phyloP scores from a whole-genome alignment of 352 stramenopile species.

The Globisporangium carolinianum region DNA sequence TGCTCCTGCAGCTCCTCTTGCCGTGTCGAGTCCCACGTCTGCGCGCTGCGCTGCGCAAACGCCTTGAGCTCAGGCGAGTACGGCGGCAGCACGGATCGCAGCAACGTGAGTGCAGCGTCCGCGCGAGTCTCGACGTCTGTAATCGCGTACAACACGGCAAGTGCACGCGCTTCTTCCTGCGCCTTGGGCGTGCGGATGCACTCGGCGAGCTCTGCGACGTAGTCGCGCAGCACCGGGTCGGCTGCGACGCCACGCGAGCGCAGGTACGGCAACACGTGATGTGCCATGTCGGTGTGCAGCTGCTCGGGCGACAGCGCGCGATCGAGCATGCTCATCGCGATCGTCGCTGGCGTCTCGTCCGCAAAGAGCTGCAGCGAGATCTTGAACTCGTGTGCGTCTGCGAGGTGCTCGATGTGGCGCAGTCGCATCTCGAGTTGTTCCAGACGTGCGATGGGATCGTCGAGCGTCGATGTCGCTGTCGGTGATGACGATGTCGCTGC shows the following conservation, averaged over 20 bases:
- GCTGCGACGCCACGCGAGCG: slow-evolving; percentile 23
- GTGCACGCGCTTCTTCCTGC: slow-evolving; percentile 19
- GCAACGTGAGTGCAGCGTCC: slow-evolving; percentile 23
- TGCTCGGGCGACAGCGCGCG: slow-evolving; percentile 28
- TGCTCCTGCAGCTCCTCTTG: slow-evolving; percentile 54
- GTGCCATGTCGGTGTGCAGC: slow-evolving; percentile 26
- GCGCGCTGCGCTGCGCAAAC: slow-evolving; percentile 25
- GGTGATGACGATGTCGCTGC: no score
- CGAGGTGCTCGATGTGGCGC: slow-evolving; percentile 43
- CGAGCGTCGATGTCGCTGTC: slow-evolving; percentile 11
- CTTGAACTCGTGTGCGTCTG: slow-evolving; percentile 37
- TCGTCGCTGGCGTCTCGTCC: slow-evolving; percentile 51
- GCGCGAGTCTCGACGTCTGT: slow-evolving; percentile 18
- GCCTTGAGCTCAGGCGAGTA: slow-evolving; percentile 47
- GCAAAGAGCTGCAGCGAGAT: slow-evolving; percentile 50
- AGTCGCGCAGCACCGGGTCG: slow-evolving; percentile 42
- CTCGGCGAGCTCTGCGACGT: slow-evolving; percentile 35
- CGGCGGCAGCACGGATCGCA: slow-evolving; percentile 39
- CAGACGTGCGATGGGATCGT: slow-evolving; percentile 16
- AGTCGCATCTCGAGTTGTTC: slow-evolving; percentile 33
- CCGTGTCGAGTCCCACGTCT: slow-evolving; percentile 32
- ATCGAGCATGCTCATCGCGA: slow-evolving; percentile 74
- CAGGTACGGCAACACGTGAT: slow-evolving; percentile 46
- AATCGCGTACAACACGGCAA: slow-evolving; percentile 31
- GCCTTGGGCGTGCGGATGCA: slow-evolving; percentile 18